These are phyloP conservation scores for Dujonia santamariae DNA, from an alignment of 1,139 yeast genomes.

Conservation along the genomic window DNA sequence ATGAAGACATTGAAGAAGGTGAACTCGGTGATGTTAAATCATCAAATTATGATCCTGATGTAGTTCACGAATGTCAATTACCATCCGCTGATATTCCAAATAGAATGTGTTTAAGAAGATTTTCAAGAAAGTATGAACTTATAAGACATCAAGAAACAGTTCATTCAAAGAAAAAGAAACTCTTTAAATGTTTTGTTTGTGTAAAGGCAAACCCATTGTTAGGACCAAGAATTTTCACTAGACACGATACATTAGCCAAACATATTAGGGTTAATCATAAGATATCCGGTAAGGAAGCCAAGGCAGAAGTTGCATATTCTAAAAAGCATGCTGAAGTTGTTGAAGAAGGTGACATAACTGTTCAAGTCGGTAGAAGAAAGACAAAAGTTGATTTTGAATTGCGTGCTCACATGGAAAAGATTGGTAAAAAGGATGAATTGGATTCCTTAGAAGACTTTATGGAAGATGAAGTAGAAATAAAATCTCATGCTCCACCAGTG, in stretches of 20 bases:
- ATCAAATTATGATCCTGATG: constrained; percentile 49
- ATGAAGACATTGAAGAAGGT: not conserved
- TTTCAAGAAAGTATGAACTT: constrained; percentile 91
- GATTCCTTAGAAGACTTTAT: too few relatives aligned
- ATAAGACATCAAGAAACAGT: constrained; percentile 95
- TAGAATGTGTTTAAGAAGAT: constrained; percentile 71
- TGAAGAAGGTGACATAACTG: constrained; percentile 44
- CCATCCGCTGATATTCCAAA: constrained; percentile 49
- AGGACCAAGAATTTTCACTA: constrained; percentile 73
- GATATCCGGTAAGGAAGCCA: constrained; percentile 64
- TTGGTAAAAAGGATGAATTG: constrained; percentile 21
- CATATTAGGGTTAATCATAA: constrained; percentile 90
- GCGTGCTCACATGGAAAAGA: constrained; percentile 46
- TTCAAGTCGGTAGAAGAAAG: constrained; percentile 47
- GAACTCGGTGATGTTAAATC: constrained; percentile 20
- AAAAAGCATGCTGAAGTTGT: constrained; percentile 47
- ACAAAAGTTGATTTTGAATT: constrained; percentile 49
- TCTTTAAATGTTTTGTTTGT: constrained; percentile 85
- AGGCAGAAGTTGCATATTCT: constrained; percentile 47
- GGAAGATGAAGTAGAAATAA: too few relatives aligned
- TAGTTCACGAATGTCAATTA: constrained; percentile 47
- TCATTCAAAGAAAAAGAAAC: constrained; percentile 83
- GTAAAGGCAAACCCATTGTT: constrained; percentile 54
- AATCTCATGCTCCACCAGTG: too few relatives aligned
- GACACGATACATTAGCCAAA: constrained; percentile 92